phyloP scores from a whole-genome alignment of 495 filamentous ascomycete genomes.

The Chaetomium tenue region DNA sequence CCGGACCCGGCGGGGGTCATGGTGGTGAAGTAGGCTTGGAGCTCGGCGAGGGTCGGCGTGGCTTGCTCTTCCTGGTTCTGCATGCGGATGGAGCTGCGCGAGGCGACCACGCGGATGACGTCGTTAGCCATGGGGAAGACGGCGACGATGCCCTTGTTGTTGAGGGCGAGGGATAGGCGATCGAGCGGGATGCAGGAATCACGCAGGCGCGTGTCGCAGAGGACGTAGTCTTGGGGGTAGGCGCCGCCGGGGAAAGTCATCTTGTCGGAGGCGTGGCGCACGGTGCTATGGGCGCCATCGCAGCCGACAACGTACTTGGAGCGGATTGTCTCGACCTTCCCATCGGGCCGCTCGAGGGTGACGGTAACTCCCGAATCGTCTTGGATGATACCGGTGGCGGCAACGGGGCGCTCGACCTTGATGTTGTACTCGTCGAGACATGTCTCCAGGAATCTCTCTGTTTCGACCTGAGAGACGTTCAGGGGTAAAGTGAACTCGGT shows the following conservation, averaged over 20 bases:
- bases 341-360: slow-evolving; percentile 26
- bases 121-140: slow-evolving; percentile 35
- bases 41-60: slow-evolving; percentile 32
- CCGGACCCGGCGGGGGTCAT: slow-evolving; percentile 37
- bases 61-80: slow-evolving; percentile 25
- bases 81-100: slow-evolving; percentile 16
- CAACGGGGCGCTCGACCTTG: slow-evolving; percentile 39
- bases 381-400: slow-evolving; percentile 37
- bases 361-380: slow-evolving; percentile 39
- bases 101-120: slow-evolving; percentile 37
- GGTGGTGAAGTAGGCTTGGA: slow-evolving; percentile 32
- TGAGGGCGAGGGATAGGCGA: slow-evolving; percentile 31
- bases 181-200: slow-evolving; percentile 34
- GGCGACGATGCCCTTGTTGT: slow-evolving; percentile 30
- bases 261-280: slow-evolving; percentile 39
- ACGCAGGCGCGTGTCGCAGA: slow-evolving; percentile 43
- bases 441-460: slow-evolving; percentile 43
- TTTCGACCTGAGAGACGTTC: slow-evolving; percentile 44
- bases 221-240: slow-evolving; percentile 46
- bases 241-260: slow-evolving; percentile 45
- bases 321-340: slow-evolving; percentile 30
- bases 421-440: slow-evolving; percentile 35
- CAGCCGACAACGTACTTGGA: slow-evolving; percentile 48
- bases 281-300: slow-evolving; percentile 47
- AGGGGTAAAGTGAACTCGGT: slow-evolving; percentile 41